Base-by-base conservation (phyloP, 129 eudicot species). In the Saposhnikovia divaricata region DNA sequence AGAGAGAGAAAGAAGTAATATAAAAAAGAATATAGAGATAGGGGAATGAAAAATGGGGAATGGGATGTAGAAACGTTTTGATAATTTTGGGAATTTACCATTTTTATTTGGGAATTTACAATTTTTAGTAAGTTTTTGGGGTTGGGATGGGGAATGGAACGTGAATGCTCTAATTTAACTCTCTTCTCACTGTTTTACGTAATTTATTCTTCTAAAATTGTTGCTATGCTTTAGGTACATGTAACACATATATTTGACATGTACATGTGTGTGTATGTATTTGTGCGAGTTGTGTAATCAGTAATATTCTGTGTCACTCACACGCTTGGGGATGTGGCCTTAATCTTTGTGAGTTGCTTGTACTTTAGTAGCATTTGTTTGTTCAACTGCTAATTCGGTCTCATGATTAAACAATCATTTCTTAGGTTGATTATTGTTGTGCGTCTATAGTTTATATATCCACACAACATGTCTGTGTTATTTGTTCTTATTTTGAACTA, bases 321-420 rank as follows among this genome's bases (percentile, higher is more conserved):
- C 69, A 61, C 69, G 69, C 69, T 61, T 61, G 69, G 34, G 3
- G 69, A 61, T 34, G 73, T 68, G 73, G 73, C 73, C 43, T 68
- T 68, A 68, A 14, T 72, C 42, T 39, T 38, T 71, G 75, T 38
- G 45, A 8, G 48, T 19, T 71, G 18, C 48, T 40, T 72, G 46
- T 72, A 37, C 25, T 72, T 72, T 72, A 34, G 37, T 34, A n/a
- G n/a, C n/a, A 16, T 72, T 72, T 6, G 76, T 72, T 72, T 42
- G 76, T 72, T 72, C 76, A 72, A 42, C 76, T 72, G 47, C 76
- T 72, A 39, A 38, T 38, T 70, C 45, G 45, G n/a, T 21, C 43
- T 18, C 46, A 6, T 40, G 23, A 38, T 38, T 70, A 70, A 70
- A 70, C 75, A 70, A 70, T 70, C 75, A 38, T 38, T 70, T 68